Evolutionary conservation across 2,329 filamentous ascomycete genomes (phyloP).

Genomic region (Teratosphaeria zuluensis): DNA sequence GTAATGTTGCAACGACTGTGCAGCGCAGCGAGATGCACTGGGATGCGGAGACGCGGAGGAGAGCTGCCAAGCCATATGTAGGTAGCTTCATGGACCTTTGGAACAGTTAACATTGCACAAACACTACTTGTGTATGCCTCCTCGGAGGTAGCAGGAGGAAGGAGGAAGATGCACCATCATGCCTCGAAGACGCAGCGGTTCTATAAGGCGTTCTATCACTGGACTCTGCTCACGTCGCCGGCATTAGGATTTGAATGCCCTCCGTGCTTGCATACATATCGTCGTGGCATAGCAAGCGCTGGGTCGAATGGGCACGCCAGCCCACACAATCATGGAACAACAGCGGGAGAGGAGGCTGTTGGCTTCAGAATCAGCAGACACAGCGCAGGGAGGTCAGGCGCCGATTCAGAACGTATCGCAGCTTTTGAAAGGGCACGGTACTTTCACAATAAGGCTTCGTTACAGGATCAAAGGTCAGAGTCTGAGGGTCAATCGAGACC

Average conservation of each 20-base stretch:
- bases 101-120: neutral
- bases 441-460: too few relatives aligned
- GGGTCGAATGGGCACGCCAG: neutral
- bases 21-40: neutral
- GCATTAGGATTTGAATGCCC: neutral
- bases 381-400: too few relatives aligned
- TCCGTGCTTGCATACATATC: neutral
- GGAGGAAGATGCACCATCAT: neutral
- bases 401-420: too few relatives aligned
- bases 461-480: too few relatives aligned
- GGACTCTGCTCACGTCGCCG: conserved; percentile 23
- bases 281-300: neutral
- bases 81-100: neutral
- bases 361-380: neutral
- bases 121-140: neutral
- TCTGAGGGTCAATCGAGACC: too few relatives aligned
- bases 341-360: too few relatives aligned
- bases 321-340: neutral
- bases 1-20: neutral
- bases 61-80: neutral
- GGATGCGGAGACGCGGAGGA: neutral
- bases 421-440: too few relatives aligned
- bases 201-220: conserved; percentile 36
- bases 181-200: conserved; percentile 27
- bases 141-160: neutral